Percentiles rank a stretch among this genome's conserved stretches.
These are phyloP conservation scores for Backusella liffmaniae DNA, from an alignment of 192 early-diverging fungal species.

Conservation along the genomic window DNA sequence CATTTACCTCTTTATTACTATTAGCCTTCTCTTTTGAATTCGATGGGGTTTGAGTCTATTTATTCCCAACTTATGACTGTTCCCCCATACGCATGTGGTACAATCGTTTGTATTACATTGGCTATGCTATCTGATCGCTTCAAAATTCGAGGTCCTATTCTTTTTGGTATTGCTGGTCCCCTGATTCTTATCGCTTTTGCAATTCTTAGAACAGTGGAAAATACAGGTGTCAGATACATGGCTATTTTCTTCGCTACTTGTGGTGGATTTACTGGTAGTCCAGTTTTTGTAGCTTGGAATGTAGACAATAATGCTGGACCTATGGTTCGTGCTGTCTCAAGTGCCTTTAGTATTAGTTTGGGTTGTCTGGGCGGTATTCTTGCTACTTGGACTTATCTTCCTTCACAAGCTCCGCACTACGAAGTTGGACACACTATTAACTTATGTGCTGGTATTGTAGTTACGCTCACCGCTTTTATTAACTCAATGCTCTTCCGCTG, in stretches of 20 bases:
- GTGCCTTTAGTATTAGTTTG: constrained; percentile 7
- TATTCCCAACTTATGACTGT: not conserved
- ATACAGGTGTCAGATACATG: not conserved
- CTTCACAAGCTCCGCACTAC: constrained; percentile 2
- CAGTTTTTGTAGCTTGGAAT: constrained; percentile 8
- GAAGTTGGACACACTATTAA: not conserved
- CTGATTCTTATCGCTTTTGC: not conserved
- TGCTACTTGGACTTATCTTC: constrained; percentile 13
- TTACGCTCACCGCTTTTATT: not conserved
- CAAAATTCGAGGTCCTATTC: not conserved
- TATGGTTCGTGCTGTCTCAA: constrained; percentile 1
- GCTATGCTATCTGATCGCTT: not conserved
- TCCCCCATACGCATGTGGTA: not conserved
- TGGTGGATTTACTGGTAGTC: not conserved
- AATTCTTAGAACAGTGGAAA: not conserved
- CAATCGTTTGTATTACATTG: not conserved
- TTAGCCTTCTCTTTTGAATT: not conserved
- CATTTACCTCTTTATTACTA: not conserved
- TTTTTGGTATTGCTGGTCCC: not conserved
- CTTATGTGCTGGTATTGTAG: constrained; percentile 9
- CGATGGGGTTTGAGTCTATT: not conserved
- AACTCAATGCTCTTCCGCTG: not conserved
- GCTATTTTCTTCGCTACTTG: not conserved
- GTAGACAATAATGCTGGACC: not conserved
- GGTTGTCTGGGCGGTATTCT: constrained; percentile 7